A percentile compares a stretch with the other conserved stretches of the same genome.
Evolutionary conservation across 139 green algal genomes (phyloP).

Genomic region (Dunaliella sp.): DNA sequence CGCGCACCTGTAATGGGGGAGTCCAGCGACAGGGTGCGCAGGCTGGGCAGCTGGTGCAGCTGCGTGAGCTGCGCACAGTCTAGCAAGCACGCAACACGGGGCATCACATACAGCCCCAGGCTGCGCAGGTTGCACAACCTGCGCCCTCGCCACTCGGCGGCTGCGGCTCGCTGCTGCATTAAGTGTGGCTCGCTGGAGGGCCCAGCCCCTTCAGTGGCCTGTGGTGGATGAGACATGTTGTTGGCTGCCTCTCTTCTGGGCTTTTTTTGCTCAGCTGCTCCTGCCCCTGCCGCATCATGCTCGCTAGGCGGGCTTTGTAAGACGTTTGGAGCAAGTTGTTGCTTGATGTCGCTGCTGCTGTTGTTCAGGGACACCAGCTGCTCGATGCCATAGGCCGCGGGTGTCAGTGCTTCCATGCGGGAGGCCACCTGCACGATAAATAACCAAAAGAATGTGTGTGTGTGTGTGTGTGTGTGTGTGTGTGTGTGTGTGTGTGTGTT

Average conservation of each 20-base stretch:
- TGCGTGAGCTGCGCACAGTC: not conserved
- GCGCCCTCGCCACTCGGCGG: not conserved
- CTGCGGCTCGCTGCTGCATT: not conserved
- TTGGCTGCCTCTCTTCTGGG: too few relatives aligned
- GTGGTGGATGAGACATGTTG: not conserved
- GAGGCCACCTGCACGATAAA: not conserved
- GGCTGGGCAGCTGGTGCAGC: not conserved
- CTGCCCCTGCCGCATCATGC: not conserved
- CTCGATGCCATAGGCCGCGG: not conserved
- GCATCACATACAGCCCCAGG: not conserved
- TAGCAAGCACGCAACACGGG: not conserved
- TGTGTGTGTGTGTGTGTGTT: too few relatives aligned
- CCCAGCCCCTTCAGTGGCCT: not conserved
- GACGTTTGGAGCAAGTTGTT: too few relatives aligned
- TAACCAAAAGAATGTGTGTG: too few relatives aligned
- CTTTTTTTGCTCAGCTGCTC: too few relatives aligned
- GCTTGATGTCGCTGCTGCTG: not conserved
- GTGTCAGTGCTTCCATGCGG: not conserved
- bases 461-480: too few relatives aligned
- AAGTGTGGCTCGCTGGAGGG: not conserved
- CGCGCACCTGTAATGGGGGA: not conserved
- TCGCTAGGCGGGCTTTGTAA: too few relatives aligned
- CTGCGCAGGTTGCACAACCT: not conserved
- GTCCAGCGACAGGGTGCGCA: not conserved
- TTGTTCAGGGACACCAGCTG: not conserved